Base-by-base conservation (phyloP, 2,329 filamentous ascomycete species). In the Ophiosphaerella korrae region DNA sequence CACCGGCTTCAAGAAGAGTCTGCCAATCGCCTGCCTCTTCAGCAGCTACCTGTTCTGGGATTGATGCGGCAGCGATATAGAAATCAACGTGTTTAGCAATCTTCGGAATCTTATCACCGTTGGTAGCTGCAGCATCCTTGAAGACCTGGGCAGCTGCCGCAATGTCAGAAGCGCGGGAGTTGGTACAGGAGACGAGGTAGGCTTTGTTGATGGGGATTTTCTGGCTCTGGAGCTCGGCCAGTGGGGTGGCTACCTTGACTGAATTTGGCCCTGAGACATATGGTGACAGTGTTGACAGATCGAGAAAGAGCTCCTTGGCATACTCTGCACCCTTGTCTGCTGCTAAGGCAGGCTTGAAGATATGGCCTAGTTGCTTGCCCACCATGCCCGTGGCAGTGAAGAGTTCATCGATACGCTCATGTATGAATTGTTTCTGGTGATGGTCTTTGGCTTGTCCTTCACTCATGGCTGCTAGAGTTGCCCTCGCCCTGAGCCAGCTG, bases 111-210 rank as follows among this genome's bases (percentile, higher is more conserved):
- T 81, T 78, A 12, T 86, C 88, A 21, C 78, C 79, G 48, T 84
- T 83, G 40, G 78, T 58, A 12, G 71, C 78, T 0, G 88, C 84
- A 1, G 89, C 90, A 34, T 93, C 88, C 48, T 84, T 85, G 81
- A 97, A 96, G 2, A 97, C 92, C 39, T 83, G 84, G 1, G 92
- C 92, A 1, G 93, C 93, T 0, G 88, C 86, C 0, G 85, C 86
- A 12, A 97, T 79, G 71, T 97, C 93, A 0, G 89, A 92, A 8
- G 86, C 83, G 42, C 93, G 82, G 0, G 85, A 87, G 75, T 97
- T 97, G 5, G 93, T 97, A 78, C 93, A 97, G 0, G 88, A 92
- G 0, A 97, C 88, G 0, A 97, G 79, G 71, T 96, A 97, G 0
- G 90, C 92, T 68, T 89, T 91, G 77, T 97, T 77, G 18, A 97